Evolutionary conservation across 2,329 filamentous ascomycete species (phyloP), one percentile per base, ranked within the genome.

Genomic region (Penicillium sclerotiorum): DNA sequence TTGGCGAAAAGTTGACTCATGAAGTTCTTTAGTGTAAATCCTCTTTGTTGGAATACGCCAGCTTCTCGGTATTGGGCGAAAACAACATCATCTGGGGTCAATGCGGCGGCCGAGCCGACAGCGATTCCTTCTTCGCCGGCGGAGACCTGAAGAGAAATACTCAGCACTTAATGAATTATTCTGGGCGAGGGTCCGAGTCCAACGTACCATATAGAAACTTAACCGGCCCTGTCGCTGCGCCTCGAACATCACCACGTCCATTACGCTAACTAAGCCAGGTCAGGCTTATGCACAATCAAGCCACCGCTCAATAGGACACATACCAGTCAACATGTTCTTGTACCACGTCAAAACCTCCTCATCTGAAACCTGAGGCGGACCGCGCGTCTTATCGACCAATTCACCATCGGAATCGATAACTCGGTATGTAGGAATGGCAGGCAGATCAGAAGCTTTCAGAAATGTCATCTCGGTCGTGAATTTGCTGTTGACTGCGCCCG

Each of bases 181-280:
- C n/a, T n/a, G n/a, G n/a, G n/a, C n/a, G n/a, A n/a, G n/a, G n/a
- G n/a, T n/a, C n/a, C n/a, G n/a, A n/a, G n/a, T n/a, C n/a, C n/a
- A 3, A 4, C n/a, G 2, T 32, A 93, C 93, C 89, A 99, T 97
- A 73, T 99, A 99, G 74, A 99, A 99, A 70, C 87, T 92, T 48
- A 96, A 75, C 17, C 90, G 84, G n/a, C 92, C 92, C 73, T 99
- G 94, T 38, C 94, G 81, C 73, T 99, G 94, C 0, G 94, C 92
- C 65, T 99, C 94, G 66, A 96, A 96, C 92, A 97, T 97, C 68
- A 97, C 89, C 47, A 95, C 72, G 67, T 99, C 94, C 90, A 99
- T 94, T 59, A 97, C 88, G 48, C 88, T 85, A 48, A 87, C 82
- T 79, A 54, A 17, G 2, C 20, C 21, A n/a, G 3, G 42, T 66